These are phyloP conservation scores for Epichloe gansuensis DNA, from an alignment of 2,329 filamentous ascomycete genomes.

Conservation along the genomic window DNA sequence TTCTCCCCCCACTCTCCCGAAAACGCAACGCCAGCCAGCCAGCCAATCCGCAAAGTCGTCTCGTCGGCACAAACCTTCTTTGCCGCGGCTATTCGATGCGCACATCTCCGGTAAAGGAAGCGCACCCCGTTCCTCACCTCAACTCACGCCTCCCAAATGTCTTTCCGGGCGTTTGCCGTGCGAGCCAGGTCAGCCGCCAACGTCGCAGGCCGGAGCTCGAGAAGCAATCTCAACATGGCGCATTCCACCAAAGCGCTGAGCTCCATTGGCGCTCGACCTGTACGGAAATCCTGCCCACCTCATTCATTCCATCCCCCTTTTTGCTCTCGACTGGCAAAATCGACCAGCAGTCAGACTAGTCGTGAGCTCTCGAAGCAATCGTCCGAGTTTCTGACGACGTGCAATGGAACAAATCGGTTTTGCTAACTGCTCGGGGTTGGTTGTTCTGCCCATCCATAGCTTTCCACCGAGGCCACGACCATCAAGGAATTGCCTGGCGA, in stretches of 20 bases:
- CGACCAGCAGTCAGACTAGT: too few relatives aligned
- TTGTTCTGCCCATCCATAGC: slow-evolving; percentile 11
- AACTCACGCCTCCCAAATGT: slow-evolving; percentile 34
- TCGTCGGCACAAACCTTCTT: slow-evolving; percentile 6
- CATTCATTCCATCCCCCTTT: too few relatives aligned
- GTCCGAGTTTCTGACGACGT: too few relatives aligned
- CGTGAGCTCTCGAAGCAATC: too few relatives aligned
- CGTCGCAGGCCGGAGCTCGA: slow-evolving; percentile 30
- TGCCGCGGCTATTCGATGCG: slow-evolving; percentile 21
- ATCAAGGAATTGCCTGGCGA: slow-evolving; percentile 53
- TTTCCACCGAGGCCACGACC: slow-evolving; percentile 22
- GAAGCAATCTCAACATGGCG: slow-evolving; percentile 52
- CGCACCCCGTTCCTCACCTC: slow-evolving; percentile 15
- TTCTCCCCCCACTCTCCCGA: too few relatives aligned
- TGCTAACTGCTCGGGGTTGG: not conserved
- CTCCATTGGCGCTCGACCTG: slow-evolving; percentile 31
- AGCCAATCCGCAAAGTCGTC: not conserved
- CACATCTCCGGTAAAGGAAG: slow-evolving; percentile 18
- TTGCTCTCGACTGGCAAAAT: too few relatives aligned
- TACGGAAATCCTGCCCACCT: slow-evolving; percentile 5
- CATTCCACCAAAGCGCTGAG: slow-evolving; percentile 63
- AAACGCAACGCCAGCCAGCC: not conserved
- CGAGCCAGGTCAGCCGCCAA: slow-evolving; percentile 42
- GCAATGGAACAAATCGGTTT: not conserved
- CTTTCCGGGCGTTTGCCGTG: slow-evolving; percentile 38